Evolutionary conservation across 352 stramenopile species (phyloP), one percentile per base, ranked within the genome.

Genomic region (Blastocystis sp.): DNA sequence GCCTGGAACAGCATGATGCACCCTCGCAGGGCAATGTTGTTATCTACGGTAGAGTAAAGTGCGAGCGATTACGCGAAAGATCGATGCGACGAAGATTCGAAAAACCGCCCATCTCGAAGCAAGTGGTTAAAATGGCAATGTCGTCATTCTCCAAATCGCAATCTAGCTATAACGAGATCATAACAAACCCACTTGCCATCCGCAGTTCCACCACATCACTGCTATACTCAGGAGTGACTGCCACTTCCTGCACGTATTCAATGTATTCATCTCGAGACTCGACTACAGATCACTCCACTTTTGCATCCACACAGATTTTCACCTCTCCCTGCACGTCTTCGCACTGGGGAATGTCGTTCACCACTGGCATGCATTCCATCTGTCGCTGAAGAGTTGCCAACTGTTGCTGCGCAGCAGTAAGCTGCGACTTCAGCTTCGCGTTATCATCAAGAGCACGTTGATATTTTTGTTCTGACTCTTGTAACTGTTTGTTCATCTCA

Each of bases 131-230:
- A 20, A 85, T 34, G 18, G 73, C 16, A 24, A 68, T 68, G 37
- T 85, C 73, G 18, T 85, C 73, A 26, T 68, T 68, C 16, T 85
- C 73, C 45, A 85, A 53, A 18, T 85, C 34, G 56, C 73, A 85
- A 24, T 85, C 54, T 65, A 65, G 24, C 13, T 26, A 54, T 34
- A 50, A 26, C 43, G 0, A 8, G 9, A 18, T 55, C 3, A 11
- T 20, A 37, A 8, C 13, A n/a, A 16, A 26, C 20, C 39, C 30
- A 78, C 66, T 78, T 20, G 24, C 37, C 66, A 78, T 78, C n/a
- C 66, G 45, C n/a, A 85, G 37, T n/a, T 56, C 55, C 54, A 66
- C 73, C 34, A 85, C 56, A 39, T 68, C 53, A 18, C 53, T 62
- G 34, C 43, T 66, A n/a, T 20, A 37, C 37, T 85, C 73, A 24